Evolutionary conservation across 805 yeast species (phyloP).

Genomic region (Osmozyma mogii): DNA sequence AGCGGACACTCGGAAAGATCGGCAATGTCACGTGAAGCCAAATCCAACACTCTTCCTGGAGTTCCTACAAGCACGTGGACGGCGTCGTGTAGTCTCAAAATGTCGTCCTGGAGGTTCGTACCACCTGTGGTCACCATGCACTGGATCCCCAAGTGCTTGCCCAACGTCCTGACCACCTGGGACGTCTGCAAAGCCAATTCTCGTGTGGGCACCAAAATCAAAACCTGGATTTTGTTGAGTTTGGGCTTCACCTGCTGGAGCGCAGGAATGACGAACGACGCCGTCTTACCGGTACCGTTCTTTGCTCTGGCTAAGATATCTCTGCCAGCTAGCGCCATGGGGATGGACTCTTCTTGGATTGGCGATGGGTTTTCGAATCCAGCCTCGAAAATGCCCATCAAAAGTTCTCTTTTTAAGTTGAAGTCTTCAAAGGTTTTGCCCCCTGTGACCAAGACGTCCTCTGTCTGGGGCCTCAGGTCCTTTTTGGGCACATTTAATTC

Average conservation of each 20-base stretch:
- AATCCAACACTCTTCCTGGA: slow-evolving; percentile 93
- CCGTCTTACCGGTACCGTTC: slow-evolving; percentile 98
- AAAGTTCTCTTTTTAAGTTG: slow-evolving; percentile 79
- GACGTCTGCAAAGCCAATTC: slow-evolving; percentile 96
- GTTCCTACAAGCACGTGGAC: slow-evolving; percentile 96
- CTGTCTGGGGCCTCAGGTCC: slow-evolving; percentile 95
- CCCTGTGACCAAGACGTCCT: slow-evolving; percentile 86
- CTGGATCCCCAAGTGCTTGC: slow-evolving; percentile 85
- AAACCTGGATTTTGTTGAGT: slow-evolving; percentile 76
- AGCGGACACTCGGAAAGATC: slow-evolving; percentile 80
- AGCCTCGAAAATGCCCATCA: slow-evolving; percentile 98
- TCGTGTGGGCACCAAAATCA: slow-evolving; percentile 94
- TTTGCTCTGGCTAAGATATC: slow-evolving; percentile 96
- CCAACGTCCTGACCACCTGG: slow-evolving; percentile 92
- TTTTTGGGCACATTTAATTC: slow-evolving; percentile 67
- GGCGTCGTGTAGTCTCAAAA: slow-evolving; percentile 82
- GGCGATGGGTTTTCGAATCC: slow-evolving; percentile 98
- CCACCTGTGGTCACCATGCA: slow-evolving; percentile 99
- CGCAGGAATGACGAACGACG: slow-evolving; percentile 92
- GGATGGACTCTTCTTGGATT: slow-evolving; percentile 94
- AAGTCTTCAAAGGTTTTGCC: slow-evolving; percentile 91
- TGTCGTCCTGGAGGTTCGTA: slow-evolving; percentile 88
- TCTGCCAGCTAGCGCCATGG: slow-evolving; percentile 90
- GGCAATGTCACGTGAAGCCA: slow-evolving; percentile 82
- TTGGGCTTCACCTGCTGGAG: slow-evolving; percentile 85